Conservation (phyloP, 2,329 filamentous ascomycete genomes). For the Exophiala dermatitidis region DNA sequence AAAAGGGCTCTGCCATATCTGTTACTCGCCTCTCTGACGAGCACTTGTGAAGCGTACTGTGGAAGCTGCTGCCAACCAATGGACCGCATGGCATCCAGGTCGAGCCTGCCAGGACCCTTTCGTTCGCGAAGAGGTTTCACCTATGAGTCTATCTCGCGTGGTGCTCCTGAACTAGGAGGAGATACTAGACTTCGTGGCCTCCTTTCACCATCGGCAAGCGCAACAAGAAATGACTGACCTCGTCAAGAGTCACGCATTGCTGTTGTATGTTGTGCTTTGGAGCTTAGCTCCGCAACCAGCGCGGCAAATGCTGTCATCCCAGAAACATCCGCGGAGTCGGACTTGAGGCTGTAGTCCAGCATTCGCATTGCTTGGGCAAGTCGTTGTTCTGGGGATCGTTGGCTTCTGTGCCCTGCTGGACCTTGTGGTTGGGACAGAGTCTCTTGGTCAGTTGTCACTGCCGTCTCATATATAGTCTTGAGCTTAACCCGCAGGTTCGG, state of each 20-base stretch:
- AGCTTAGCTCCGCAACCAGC: constrained; percentile 9
- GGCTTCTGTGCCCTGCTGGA: constrained; percentile 3
- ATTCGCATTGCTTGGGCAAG: constrained; percentile 9
- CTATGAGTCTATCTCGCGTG: no score
- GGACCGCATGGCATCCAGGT: no score
- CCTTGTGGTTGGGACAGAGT: not conserved
- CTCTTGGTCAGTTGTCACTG: constrained; percentile 34
- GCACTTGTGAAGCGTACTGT: no score
- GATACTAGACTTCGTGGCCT: no score
- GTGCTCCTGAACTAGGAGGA: no score
- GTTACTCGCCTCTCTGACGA: no score
- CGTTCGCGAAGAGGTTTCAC: no score
- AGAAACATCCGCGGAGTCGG: constrained; percentile 8
- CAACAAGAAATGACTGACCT: no score
- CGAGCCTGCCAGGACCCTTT: no score
- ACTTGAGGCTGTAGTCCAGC: constrained; percentile 7
- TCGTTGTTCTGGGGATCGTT: constrained; percentile 10
- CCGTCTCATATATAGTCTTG: constrained; percentile 36
- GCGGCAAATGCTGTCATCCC: constrained; percentile 17
- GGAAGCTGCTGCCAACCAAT: no score
- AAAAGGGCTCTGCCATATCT: no score
- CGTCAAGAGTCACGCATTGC: not conserved
- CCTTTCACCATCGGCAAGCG: no score
- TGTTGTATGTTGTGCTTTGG: not conserved
- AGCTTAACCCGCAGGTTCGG: constrained; percentile 37